Percentiles rank a stretch among this genome's conserved stretches.
These are phyloP conservation scores for Ceratobasidium sp. DNA, from an alignment of 1,284 basidiomycete species.

Conservation along the genomic window DNA sequence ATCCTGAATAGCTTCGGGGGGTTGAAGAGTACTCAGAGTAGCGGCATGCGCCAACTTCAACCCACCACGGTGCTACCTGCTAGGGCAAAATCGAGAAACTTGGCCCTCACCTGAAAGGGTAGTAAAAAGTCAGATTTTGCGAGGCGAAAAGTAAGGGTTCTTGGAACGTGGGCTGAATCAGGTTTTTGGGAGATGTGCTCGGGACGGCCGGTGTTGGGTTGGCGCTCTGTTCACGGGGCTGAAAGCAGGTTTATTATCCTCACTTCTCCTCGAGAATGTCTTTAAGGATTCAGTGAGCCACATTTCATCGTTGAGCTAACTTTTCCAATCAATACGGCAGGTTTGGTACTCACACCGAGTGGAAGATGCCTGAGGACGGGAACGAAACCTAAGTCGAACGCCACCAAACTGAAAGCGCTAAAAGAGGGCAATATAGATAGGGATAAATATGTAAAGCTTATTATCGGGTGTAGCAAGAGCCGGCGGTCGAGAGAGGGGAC, in stretches of 20 bases:
- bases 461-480: background rate
- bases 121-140: background rate
- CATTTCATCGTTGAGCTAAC: background rate
- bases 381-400: background rate
- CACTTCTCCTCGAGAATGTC: background rate
- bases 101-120: background rate
- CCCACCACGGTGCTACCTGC: too few relatives aligned
- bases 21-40: too few relatives aligned
- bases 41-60: constrained; percentile 3
- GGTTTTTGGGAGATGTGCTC: background rate
- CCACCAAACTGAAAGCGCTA: background rate
- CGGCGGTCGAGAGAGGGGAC: background rate
- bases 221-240: background rate
- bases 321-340: background rate
- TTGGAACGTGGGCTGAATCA: background rate
- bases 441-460: background rate
- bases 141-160: background rate
- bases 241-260: background rate
- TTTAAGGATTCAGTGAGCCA: background rate
- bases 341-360: background rate
- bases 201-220: background rate
- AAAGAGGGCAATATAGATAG: background rate
- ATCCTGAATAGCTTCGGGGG: too few relatives aligned
- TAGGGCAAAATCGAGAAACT: background rate
- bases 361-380: background rate